Conservation (phyloP, 2,329 filamentous ascomycete species). For the Biscogniauxia marginata region DNA sequence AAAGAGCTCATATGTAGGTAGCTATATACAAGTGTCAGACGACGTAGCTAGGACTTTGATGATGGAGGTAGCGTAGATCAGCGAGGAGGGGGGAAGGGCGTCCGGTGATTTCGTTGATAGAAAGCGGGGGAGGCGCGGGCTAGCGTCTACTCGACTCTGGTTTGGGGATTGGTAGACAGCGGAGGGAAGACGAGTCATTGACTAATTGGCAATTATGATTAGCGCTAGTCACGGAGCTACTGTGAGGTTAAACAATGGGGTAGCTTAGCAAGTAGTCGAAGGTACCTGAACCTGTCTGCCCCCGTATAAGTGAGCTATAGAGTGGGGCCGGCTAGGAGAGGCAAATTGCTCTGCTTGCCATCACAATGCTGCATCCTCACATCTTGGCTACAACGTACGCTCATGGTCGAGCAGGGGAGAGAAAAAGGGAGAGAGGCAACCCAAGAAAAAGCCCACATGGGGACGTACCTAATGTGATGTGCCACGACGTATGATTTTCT, state of each 20-base stretch:
- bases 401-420: background rate
- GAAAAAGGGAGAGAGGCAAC: background rate
- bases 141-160: background rate
- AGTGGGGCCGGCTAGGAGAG: background rate
- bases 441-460: background rate
- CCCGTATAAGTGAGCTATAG: no score
- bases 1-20: background rate
- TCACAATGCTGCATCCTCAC: background rate
- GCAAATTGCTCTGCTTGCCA: background rate
- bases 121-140: background rate
- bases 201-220: background rate
- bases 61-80: no score
- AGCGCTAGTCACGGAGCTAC: background rate
- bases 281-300: no score
- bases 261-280: background rate
- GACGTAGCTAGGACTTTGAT: no score
- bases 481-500: no score
- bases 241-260: conserved; percentile 1
- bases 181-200: background rate
- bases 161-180: background rate
- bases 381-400: background rate
- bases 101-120: background rate
- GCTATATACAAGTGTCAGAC: no score
- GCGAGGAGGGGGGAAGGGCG: background rate
- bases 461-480: no score